Evolutionary conservation across 768 basidiomycete genomes (phyloP), one percentile per base, ranked within the genome.

Genomic region (Leccinum obscurum): DNA sequence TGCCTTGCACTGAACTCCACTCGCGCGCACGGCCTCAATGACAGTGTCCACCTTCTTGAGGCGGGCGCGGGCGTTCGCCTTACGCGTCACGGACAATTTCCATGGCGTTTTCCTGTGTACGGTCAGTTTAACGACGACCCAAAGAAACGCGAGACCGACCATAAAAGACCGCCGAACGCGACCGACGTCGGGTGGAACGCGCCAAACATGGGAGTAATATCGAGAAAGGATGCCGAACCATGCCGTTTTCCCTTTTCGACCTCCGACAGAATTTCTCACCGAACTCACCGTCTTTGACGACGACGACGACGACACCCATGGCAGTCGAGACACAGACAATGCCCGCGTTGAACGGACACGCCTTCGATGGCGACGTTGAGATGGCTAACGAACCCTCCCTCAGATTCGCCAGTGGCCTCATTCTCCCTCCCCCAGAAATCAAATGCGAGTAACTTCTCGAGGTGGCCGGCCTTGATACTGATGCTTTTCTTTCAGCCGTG

Each of bases 381-480:
- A 80, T 78, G 71, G 77, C 67, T 41, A 72, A 70, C 56, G 76
- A 77, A 10, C 75, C 72, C 34, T 63, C 72, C 22, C 65, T 63
- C 64, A 81, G 90, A 69, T 93, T 91, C 70, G 80, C 88, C 22
- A 88, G 83, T 59, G 94, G 94, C 51, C 85, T 98, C 68, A 98
- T 98, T 77, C 88, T 95, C 26, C 96, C 96, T 63, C 94, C 96
- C 2, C 94, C 93, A 39, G 95, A 96, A 73, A 95, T 98, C 68
- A 93, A 96, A 81, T 88, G 94, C 88, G 66, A 74, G 78, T 35
- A 6, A 52, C 22, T 17, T 35, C 35, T 10, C 11, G 6, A 17
- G 10, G n/a, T 20, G 17, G 37, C 15, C 52, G 0, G 8, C 24
- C 58, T 35, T n/a, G 15, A 48, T 54, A 35, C 60, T 66, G 54